Evolutionary conservation across 352 stramenopile genomes (phyloP).

Genomic region (Globisporangium yorkense): DNA sequence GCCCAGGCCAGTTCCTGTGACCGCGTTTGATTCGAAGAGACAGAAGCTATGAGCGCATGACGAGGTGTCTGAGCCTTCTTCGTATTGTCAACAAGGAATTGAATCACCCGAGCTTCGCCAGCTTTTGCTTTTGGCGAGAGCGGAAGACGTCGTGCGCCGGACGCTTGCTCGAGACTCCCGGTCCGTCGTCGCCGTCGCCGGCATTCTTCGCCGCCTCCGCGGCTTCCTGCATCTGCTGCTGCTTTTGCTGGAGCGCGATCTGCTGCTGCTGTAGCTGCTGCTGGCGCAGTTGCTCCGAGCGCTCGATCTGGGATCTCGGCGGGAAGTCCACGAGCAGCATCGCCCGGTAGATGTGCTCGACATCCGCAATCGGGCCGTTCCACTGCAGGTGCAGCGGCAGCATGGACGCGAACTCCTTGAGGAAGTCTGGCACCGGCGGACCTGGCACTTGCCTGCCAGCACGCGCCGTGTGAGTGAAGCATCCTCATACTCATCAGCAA

Average conservation of each 20-base stretch:
- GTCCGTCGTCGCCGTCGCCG: slow-evolving; percentile 33
- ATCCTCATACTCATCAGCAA: background rate
- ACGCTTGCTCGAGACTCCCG: slow-evolving; percentile 71
- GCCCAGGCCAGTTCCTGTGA: background rate
- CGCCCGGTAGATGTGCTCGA: slow-evolving; percentile 81
- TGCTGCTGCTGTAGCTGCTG: slow-evolving; percentile 59
- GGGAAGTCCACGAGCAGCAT: slow-evolving; percentile 83
- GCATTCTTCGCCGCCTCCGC: slow-evolving; percentile 35
- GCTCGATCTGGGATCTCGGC: slow-evolving; percentile 61
- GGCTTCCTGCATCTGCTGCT: slow-evolving; percentile 49
- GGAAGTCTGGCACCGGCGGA: slow-evolving; percentile 74
- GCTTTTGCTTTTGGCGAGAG: slow-evolving; percentile 78
- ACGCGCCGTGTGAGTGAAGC: background rate
- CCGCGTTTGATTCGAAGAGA: background rate
- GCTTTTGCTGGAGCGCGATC: slow-evolving; percentile 43
- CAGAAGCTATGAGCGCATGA: background rate
- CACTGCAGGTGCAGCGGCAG: slow-evolving; percentile 75
- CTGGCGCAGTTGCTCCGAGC: slow-evolving; percentile 57
- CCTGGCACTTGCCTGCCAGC: slow-evolving; percentile 55
- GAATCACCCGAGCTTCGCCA: slow-evolving; percentile 68
- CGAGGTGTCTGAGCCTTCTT: background rate
- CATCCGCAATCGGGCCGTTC: slow-evolving; percentile 83
- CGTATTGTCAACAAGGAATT: slow-evolving; percentile 12
- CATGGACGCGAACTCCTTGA: slow-evolving; percentile 82
- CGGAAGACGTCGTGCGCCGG: slow-evolving; percentile 84